phyloP scores from a whole-genome alignment of 768 basidiomycete species.

The Tephrocybe rancida region DNA sequence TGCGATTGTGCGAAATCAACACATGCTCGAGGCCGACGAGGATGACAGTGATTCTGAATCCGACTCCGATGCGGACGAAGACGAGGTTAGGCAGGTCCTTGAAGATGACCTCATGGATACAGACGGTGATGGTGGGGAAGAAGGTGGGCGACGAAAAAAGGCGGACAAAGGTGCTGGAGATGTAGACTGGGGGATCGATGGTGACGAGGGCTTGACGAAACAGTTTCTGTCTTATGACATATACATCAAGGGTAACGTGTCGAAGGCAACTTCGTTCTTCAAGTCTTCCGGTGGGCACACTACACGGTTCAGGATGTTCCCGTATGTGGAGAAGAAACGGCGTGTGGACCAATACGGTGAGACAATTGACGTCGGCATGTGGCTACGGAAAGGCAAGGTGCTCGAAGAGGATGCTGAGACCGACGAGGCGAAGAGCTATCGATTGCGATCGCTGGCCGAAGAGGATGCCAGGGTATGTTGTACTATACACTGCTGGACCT shows the following conservation, averaged over 20 bases:
- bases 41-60: conserved; percentile 81
- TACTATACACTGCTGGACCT: background rate
- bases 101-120: conserved; percentile 51
- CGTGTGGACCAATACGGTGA: conserved; percentile 97
- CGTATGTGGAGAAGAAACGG: conserved; percentile 90
- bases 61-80: conserved; percentile 68
- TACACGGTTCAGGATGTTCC: conserved; percentile 95
- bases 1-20: conserved; percentile 77
- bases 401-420: conserved; percentile 89
- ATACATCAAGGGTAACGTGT: conserved; percentile 95
- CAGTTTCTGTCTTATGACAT: conserved; percentile 91
- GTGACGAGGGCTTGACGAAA: conserved; percentile 74
- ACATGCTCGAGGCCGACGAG: conserved; percentile 93
- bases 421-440: conserved; percentile 77
- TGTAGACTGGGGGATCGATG: conserved; percentile 71
- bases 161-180: conserved; percentile 52
- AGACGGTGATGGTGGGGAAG: conserved; percentile 32
- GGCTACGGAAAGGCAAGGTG: conserved; percentile 89
- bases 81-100: conserved; percentile 58
- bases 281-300: conserved; percentile 70
- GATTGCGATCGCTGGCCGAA: conserved; percentile 66
- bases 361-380: conserved; percentile 92
- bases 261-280: conserved; percentile 85
- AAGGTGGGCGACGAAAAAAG: conserved; percentile 38
- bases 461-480: conserved; percentile 75